These are phyloP conservation scores for Fusarium succisae DNA, from an alignment of 2,329 filamentous ascomycete genomes.

Conservation along the genomic window DNA sequence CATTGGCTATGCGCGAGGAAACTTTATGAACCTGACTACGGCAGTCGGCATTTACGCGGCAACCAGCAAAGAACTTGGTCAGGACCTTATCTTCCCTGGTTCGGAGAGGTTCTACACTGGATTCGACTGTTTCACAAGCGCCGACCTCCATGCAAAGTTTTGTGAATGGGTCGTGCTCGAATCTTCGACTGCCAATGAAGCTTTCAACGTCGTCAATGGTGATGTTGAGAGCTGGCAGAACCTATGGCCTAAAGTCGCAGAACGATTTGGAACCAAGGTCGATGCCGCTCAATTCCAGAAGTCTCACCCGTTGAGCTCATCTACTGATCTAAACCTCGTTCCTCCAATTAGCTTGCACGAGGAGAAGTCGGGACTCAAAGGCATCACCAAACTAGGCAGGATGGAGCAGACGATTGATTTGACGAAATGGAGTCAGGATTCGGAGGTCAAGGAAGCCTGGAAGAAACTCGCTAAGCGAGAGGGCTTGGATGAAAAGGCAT, in stretches of 20 bases:
- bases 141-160: neutral
- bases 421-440: neutral
- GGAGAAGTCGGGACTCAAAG: neutral
- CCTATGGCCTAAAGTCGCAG: neutral
- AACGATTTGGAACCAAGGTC: neutral
- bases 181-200: neutral
- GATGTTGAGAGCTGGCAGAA: slow-evolving; percentile 13
- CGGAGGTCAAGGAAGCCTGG: neutral
- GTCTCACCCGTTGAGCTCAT: neutral
- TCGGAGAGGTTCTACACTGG: neutral
- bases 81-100: neutral
- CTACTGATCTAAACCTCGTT: neutral
- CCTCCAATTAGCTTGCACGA: neutral
- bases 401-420: neutral
- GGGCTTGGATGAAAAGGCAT: neutral
- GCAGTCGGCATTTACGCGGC: slow-evolving; percentile 2
- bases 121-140: neutral
- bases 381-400: neutral
- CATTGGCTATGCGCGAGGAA: slow-evolving; percentile 13
- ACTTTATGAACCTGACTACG: slow-evolving; percentile 19
- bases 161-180: slow-evolving; percentile 6
- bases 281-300: neutral
- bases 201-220: slow-evolving; percentile 8
- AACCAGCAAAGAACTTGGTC: neutral
- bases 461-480: neutral